Base-by-base conservation (phyloP, 805 yeast genomes). In the Saccharomyces eubayanus region DNA sequence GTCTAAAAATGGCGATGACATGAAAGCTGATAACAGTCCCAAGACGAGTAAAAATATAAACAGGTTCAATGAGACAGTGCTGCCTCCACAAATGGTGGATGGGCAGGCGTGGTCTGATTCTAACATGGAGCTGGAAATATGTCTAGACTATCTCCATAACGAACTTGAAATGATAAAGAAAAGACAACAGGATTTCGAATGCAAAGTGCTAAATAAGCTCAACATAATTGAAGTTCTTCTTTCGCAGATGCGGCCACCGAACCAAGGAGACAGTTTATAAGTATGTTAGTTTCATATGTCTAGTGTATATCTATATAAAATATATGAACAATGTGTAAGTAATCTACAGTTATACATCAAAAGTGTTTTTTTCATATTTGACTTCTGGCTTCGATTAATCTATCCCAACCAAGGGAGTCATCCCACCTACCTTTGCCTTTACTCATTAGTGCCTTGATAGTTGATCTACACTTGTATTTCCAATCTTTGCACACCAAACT, bases 401-500 rank as follows among this genome's bases (percentile, higher is more conserved):
- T 77, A 46, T 83, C 81, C 88, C 92, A 90, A 1, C 89, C 94
- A 36, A 79, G 84, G 2, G 86, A 75, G 57, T 80, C 89, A 60
- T 87, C 91, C 96, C 96, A 90, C 57, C 77, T 77, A 27, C 75
- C 73, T 62, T 80, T 85, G 8, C 96, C 96, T 64, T 84, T 86
- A 16, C 92, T 83, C 80, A 87, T 77, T 59, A 90, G 73, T 1
- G 88, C 79, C 63, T 95, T 78, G 21, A 90, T 77, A 0, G 87
- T 74, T 14, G 87, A 77, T 57, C 84, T 78, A 1, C 96, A 84
- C 67, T 89, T 89, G 71, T 85, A 87, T 64, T 82, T 86, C 97
- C 97, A 91, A 65, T 90, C 96, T 64, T 84, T 82, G 68, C 97
- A 90, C 9, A 91, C 95, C n/a, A 85, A 59, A 66, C 87, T 89